Conservation (phyloP, 2,329 filamentous ascomycete species). For the Verticillium klebahnii region DNA sequence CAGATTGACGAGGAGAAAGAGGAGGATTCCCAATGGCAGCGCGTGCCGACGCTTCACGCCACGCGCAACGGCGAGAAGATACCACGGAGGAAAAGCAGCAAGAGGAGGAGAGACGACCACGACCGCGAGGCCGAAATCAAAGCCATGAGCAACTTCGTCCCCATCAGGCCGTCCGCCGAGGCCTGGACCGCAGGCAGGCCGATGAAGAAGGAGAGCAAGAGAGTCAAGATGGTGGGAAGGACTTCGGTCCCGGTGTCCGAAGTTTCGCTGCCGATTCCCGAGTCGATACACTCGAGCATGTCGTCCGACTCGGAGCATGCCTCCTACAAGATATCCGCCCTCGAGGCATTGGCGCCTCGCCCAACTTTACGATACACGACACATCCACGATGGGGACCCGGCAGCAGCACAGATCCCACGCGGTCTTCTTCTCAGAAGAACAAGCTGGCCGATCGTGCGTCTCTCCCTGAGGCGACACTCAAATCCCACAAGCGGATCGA, state of each 20-base stretch:
- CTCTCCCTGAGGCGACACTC: constrained; percentile 57
- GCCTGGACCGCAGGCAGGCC: constrained; percentile 56
- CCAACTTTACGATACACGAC: constrained; percentile 76
- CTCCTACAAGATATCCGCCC: constrained; percentile 73
- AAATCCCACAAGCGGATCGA: constrained; percentile 60
- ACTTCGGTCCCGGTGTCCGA: constrained; percentile 56
- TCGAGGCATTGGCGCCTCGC: constrained; percentile 79
- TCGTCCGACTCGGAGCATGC: constrained; percentile 70
- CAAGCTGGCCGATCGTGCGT: constrained; percentile 42
- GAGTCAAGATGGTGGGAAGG: constrained; percentile 47
- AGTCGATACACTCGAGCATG: constrained; percentile 72
- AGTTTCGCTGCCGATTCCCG: constrained; percentile 67
- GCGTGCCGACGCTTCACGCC: constrained; percentile 18
- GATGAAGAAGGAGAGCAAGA: constrained; percentile 60
- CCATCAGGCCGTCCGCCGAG: constrained; percentile 58
- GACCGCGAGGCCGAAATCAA: constrained; percentile 84
- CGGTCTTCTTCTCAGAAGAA: constrained; percentile 47
- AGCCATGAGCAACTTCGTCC: constrained; percentile 70
- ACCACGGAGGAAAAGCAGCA: constrained; percentile 63
- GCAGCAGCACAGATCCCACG: constrained; percentile 38
- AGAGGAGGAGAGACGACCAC: constrained; percentile 69
- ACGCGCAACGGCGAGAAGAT: constrained; percentile 34
- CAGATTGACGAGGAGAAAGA: background rate
- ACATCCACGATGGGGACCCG: constrained; percentile 52
- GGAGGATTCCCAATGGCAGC: background rate